Percentiles rank a stretch among this genome's conserved stretches.
Evolutionary conservation across 768 basidiomycete species (phyloP).

Genomic region (Pholiota microspora): DNA sequence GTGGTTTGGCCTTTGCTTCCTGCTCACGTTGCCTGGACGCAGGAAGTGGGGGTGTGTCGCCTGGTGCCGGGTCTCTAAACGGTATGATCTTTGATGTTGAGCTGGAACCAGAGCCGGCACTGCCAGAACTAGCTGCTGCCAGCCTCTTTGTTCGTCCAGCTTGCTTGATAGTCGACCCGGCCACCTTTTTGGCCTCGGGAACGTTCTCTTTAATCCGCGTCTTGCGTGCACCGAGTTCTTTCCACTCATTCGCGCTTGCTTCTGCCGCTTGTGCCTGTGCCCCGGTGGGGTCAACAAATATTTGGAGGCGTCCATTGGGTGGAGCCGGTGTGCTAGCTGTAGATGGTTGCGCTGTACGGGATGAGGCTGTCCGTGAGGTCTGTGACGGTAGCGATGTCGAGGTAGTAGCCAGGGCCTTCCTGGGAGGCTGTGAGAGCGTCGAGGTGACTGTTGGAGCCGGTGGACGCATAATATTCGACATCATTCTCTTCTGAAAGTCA

Average conservation of each 20-base stretch:
- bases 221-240: slow-evolving; percentile 76
- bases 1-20: slow-evolving; percentile 26
- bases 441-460: slow-evolving; percentile 34
- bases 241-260: slow-evolving; percentile 52
- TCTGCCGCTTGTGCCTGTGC: slow-evolving; percentile 43
- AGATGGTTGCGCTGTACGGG: slow-evolving; percentile 19
- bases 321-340: slow-evolving; percentile 31
- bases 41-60: slow-evolving; percentile 34
- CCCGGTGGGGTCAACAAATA: slow-evolving; percentile 73
- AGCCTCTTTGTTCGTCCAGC: slow-evolving; percentile 55
- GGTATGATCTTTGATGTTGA: slow-evolving; percentile 56
- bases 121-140: slow-evolving; percentile 38
- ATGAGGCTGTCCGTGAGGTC: slow-evolving; percentile 32
- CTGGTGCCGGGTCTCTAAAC: slow-evolving; percentile 60
- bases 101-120: slow-evolving; percentile 24
- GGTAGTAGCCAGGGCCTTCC: slow-evolving; percentile 37
- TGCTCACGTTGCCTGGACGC: slow-evolving; percentile 28
- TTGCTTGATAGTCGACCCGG: slow-evolving; percentile 64
- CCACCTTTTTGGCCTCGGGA: slow-evolving; percentile 65
- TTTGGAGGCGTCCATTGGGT: slow-evolving; percentile 58
- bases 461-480: slow-evolving; percentile 46
- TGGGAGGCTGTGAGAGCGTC: slow-evolving; percentile 27
- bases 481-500: slow-evolving; percentile 93
- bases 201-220: slow-evolving; percentile 78
- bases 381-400: slow-evolving; percentile 42